These are phyloP conservation scores for Solioccasus polychromus DNA, from an alignment of 768 basidiomycete species.

Conservation along the genomic window DNA sequence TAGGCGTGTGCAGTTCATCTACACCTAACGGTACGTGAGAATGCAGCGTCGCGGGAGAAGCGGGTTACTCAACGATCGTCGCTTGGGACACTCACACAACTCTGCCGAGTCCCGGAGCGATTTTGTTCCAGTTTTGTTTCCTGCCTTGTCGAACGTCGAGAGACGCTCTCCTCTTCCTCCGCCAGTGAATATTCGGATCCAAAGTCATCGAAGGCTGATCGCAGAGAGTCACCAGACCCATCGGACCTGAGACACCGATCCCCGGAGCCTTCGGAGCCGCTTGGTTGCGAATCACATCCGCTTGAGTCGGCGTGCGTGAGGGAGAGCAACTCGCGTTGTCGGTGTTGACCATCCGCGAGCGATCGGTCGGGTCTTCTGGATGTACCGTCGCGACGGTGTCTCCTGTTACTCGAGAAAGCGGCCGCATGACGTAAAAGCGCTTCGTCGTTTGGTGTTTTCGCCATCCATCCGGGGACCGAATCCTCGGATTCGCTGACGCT, in stretches of 20 bases:
- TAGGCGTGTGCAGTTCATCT: constrained; percentile 24
- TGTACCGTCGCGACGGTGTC: constrained; percentile 5
- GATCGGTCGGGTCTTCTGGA: constrained; percentile 15
- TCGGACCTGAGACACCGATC: constrained; percentile 15
- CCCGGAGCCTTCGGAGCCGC: constrained; percentile 12
- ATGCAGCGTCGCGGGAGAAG: neutral
- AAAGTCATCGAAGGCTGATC: constrained; percentile 24
- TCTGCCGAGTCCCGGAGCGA: constrained; percentile 5
- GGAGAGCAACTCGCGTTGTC: constrained; percentile 20
- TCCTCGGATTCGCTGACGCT: constrained; percentile 12
- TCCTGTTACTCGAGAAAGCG: constrained; percentile 10
- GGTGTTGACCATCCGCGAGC: constrained; percentile 12
- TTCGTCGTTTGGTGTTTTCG: constrained; percentile 7
- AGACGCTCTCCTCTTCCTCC: constrained; percentile 16
- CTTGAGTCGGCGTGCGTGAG: constrained; percentile 9
- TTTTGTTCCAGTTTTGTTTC: constrained; percentile 9
- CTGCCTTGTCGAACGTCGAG: constrained; percentile 1
- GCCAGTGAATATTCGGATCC: constrained; percentile 31
- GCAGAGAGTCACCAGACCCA: constrained; percentile 19
- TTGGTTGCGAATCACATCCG: constrained; percentile 18
- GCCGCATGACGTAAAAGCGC: constrained; percentile 1
- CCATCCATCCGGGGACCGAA: constrained; percentile 9
- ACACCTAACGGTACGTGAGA: constrained; percentile 15
- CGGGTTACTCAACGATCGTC: constrained; percentile 11
- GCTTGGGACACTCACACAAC: neutral